These are phyloP conservation scores for Globisporangium polare DNA, from an alignment of 352 stramenopile genomes.

Conservation along the genomic window DNA sequence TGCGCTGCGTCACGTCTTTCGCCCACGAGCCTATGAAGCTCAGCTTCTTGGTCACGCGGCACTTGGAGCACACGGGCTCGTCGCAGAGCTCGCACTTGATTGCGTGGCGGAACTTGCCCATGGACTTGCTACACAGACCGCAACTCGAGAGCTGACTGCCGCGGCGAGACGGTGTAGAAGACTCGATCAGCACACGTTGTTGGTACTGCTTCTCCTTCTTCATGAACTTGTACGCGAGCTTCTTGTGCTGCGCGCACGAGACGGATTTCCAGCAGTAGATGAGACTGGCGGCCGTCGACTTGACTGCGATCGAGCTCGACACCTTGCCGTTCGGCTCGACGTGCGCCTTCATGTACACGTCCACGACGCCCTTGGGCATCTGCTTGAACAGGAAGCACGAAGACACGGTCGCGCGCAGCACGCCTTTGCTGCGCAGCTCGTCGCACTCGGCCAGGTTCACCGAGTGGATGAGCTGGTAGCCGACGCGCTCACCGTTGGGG, in stretches of 20 bases:
- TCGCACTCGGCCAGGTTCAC: constrained; percentile 30
- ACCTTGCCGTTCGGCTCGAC: constrained; percentile 21
- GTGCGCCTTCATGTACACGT: constrained; percentile 26
- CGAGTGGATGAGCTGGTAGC: constrained; percentile 53
- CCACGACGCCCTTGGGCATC: constrained; percentile 19
- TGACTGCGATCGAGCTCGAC: constrained; percentile 19
- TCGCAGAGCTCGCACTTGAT: constrained; percentile 14
- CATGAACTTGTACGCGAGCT: constrained; percentile 23
- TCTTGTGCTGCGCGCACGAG: constrained; percentile 28
- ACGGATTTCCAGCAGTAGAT: constrained; percentile 31
- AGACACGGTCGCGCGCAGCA: constrained; percentile 32
- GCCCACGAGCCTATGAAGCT: not conserved
- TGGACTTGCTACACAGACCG: constrained; percentile 4
- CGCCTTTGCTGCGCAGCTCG: constrained; percentile 28
- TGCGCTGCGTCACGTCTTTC: constrained; percentile 3
- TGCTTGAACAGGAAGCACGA: constrained; percentile 39
- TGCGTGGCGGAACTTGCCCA: constrained; percentile 11
- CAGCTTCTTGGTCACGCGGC: constrained; percentile 12
- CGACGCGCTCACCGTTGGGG: constrained; percentile 31
- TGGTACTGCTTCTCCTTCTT: not conserved
- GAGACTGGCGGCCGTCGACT: constrained; percentile 19
- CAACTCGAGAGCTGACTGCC: constrained; percentile 12
- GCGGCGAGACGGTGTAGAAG: not conserved
- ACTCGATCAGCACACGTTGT: not conserved
- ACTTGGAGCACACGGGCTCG: constrained; percentile 12